phyloP scores from a whole-genome alignment of 2,329 filamentous ascomycete genomes.

The Fusarium sp. region DNA sequence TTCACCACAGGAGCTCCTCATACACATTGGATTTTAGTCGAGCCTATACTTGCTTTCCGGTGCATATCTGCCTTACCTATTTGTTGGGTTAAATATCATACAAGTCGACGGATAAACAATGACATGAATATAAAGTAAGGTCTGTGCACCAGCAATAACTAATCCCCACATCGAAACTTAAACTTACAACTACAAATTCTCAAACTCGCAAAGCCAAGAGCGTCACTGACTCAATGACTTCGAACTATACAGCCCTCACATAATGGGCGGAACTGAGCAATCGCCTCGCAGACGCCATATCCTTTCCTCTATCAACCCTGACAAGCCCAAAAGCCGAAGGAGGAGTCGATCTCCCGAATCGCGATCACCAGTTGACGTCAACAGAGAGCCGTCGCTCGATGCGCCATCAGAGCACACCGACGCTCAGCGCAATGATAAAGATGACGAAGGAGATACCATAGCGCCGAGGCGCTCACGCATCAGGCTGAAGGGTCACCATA shows the following conservation, averaged over 20 bases:
- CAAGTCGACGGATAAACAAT: background rate
- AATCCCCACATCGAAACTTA: slow-evolving; percentile 11
- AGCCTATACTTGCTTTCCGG: background rate
- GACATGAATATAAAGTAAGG: background rate
- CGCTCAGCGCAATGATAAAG: slow-evolving; percentile 21
- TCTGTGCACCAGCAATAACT: background rate
- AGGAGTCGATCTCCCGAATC: slow-evolving; percentile 20
- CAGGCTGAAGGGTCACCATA: slow-evolving; percentile 47
- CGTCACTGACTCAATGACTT: slow-evolving; percentile 14
- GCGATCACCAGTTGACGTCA: slow-evolving; percentile 5
- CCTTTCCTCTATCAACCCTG: slow-evolving; percentile 58
- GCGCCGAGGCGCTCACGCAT: slow-evolving; percentile 46
- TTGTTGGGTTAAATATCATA: background rate
- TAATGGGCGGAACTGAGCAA: slow-evolving; percentile 47
- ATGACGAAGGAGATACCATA: slow-evolving; percentile 33
- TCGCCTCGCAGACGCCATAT: slow-evolving; percentile 58
- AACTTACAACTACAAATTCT: slow-evolving; percentile 1
- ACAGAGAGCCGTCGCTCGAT: slow-evolving; percentile 3
- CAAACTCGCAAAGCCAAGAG: background rate
- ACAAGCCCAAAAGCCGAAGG: slow-evolving; percentile 6
- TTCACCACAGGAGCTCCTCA: background rate
- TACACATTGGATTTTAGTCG: background rate
- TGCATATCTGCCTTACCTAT: background rate
- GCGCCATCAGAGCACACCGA: slow-evolving; percentile 6
- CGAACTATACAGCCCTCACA: slow-evolving; percentile 36